Conservation (phyloP, 2,329 filamentous ascomycete species). For the Claviceps purpurea region DNA sequence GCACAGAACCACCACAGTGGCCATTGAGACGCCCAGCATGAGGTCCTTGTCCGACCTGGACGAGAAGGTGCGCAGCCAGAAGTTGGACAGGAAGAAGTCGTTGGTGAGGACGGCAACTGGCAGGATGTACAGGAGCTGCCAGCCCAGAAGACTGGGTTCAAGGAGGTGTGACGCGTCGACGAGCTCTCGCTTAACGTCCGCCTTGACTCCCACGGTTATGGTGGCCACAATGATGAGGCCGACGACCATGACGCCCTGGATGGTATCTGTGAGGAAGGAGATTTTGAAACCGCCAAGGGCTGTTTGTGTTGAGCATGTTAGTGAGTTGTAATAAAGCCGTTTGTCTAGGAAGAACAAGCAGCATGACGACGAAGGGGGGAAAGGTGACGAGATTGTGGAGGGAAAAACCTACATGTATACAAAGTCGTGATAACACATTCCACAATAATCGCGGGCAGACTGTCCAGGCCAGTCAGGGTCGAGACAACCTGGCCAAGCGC, state of each 20-base stretch:
- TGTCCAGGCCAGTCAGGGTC: constrained; percentile 60
- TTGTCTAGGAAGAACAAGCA: not conserved
- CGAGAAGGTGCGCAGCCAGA: constrained; percentile 75
- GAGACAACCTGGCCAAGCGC: constrained; percentile 68
- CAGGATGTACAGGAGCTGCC: constrained; percentile 77
- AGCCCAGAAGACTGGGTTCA: constrained; percentile 58
- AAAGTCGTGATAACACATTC: constrained; percentile 67
- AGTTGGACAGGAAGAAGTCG: constrained; percentile 74
- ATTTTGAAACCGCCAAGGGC: constrained; percentile 72
- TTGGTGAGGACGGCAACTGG: constrained; percentile 71
- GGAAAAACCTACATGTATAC: constrained; percentile 51
- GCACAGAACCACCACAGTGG: constrained; percentile 48
- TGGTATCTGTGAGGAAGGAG: constrained; percentile 71
- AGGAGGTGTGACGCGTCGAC: constrained; percentile 57
- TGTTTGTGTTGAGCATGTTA: constrained; percentile 15
- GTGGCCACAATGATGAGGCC: constrained; percentile 62
- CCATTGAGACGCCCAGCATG: constrained; percentile 58
- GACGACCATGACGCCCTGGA: constrained; percentile 68
- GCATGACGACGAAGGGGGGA: not conserved
- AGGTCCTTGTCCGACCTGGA: constrained; percentile 68
- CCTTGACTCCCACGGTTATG: constrained; percentile 65
- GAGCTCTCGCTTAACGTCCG: constrained; percentile 54
- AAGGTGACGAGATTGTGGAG: not conserved
- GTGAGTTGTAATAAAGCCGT: not conserved
- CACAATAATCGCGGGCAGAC: constrained; percentile 63